Evolutionary conservation across 805 yeast species (phyloP), one percentile per base, ranked within the genome.

Genomic region (Starmerella riodocensis): DNA sequence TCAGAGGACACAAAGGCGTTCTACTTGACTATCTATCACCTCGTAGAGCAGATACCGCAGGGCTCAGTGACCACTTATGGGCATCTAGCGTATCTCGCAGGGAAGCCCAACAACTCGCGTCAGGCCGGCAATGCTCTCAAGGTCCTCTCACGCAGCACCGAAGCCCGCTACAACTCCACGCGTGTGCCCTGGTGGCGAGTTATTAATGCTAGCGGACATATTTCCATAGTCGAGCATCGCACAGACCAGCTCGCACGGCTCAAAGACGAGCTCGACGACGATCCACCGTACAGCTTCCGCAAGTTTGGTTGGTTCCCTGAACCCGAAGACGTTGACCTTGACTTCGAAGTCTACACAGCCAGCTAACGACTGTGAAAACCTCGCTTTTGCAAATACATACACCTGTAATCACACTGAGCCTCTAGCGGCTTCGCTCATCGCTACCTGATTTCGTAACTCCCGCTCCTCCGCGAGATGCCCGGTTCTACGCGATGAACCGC

Each of bases 101-200:
- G 67, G 23, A 62, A 67, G 36, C 91, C 93, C 0, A 68, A 62
- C 36, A 76, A 78, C 47, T 66, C 91, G 1, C 63, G 93, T 5
- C 84, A 73, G 43, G 91, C 80, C 1, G 93, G 93, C 0, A 67
- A 69, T 24, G 71, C 85, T 0, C 59, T 81, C 43, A 81, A 80
- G 56, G 62, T 69, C 34, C 61, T 73, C 12, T 64, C 66, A 24
- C 45, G 38, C 7, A 36, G 45, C 39, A 33, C 40, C 3, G 39
- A 28, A n/a, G 46, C 43, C 5, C 50, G 48, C 25, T 58, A 58
- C 47, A 57, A 60, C 39, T 36, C 51, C 8, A 56, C 48, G 2
- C 61, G 60, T 8, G 68, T 79, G 12, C 88, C 88, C 4, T 81
- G 93, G 93, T 80, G 88, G 88, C 59, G 93, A 26, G 80, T 81